Evolutionary conservation across 2,329 filamentous ascomycete genomes (phyloP).

Genomic region (Penicillium sp.): DNA sequence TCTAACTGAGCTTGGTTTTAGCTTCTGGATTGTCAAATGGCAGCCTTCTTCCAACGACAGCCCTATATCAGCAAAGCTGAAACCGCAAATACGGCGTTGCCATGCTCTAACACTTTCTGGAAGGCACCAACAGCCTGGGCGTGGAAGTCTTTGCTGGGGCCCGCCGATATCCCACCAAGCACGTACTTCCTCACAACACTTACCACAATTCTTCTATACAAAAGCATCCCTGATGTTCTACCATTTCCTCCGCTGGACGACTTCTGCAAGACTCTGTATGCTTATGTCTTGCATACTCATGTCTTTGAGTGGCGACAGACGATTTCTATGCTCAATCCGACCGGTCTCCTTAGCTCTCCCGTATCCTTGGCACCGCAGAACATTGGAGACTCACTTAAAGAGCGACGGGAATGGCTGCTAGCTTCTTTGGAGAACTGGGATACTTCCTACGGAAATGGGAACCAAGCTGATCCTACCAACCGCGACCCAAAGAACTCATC

Average conservation of each 20-base stretch:
- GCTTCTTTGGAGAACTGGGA: not conserved
- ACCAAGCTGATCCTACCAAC: not conserved
- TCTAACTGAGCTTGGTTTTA: not conserved
- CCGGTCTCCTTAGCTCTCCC: not conserved
- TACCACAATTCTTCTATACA: not conserved
- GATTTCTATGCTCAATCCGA: constrained; percentile 10
- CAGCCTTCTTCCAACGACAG: not conserved
- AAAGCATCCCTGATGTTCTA: not conserved
- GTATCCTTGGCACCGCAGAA: not conserved
- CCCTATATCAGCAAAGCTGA: not conserved
- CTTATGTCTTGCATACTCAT: constrained; percentile 5
- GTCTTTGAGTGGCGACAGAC: constrained; percentile 10
- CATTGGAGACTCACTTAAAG: not conserved
- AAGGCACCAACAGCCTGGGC: not conserved
- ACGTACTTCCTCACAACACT: not conserved
- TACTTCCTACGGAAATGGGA: not conserved
- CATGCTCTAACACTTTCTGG: not conserved
- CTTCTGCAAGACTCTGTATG: constrained; percentile 4
- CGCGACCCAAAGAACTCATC: not conserved
- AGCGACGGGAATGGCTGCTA: not conserved
- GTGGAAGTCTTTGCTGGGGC: not conserved
- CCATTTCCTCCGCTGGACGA: not conserved
- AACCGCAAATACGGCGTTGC: not conserved
- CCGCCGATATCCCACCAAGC: not conserved
- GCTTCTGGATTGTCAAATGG: not conserved